Base-by-base conservation (phyloP, 176 grass and related monocot species). In the Musa troglodytarum region DNA sequence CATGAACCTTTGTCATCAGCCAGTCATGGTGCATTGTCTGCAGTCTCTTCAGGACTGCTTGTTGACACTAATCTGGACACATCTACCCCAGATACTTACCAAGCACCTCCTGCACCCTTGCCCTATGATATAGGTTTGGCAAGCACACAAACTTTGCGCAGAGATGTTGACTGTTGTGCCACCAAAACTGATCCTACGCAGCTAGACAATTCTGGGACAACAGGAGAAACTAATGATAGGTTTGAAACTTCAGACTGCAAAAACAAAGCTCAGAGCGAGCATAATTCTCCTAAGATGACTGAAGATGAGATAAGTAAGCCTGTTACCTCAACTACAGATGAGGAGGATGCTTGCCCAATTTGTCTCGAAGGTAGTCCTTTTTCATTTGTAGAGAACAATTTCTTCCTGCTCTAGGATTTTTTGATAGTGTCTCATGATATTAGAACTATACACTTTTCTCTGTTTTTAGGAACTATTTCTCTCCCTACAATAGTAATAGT, bases 321-420 rank as follows among this genome's bases (percentile, higher is more conserved):
- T 50, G 51, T 70, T 50, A 52, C 56, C 20, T 78, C 78, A 82
- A 76, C 81, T 24, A 14, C 68, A 67, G 95, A 91, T 21, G 95
- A 93, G 71, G 95, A 99, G 78, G 95, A 99, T 84, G 88, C 89
- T 85, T 99, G 90, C 17, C 88, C 95, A 28, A 99, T 91, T 80
- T 99, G 95, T 83, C 90, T 99, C 55, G 95, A 94, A 99, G 95
- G 95, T 94, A 69, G 28, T 68, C 6, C 34, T 43, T 83, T 78
- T 77, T 65, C 57, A 16, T 87, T 77, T 68, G 63, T 49, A 58
- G 0, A 54, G 49, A 70, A 65, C 22, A 11, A 24, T 64, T 69
- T 19, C 15, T 69, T 29, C 43, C 15, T 15, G 1, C 19, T 69
- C 4, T 50, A 69, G 49, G 6, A 4, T 43, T 43, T 43, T 43